Conservation (phyloP, 2,329 filamentous ascomycete genomes). For the Lizonia empirigonia region DNA sequence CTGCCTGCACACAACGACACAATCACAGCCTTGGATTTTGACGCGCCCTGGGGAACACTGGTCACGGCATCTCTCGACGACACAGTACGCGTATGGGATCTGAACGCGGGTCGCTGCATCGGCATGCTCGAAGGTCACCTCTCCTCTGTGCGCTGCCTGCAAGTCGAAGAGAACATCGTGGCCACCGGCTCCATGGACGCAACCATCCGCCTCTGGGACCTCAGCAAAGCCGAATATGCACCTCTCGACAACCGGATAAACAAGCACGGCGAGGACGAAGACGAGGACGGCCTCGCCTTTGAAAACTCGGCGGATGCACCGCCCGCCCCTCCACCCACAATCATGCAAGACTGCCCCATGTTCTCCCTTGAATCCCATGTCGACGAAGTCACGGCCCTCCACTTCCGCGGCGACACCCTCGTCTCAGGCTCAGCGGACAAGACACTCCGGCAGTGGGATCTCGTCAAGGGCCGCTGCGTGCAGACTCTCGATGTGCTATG, state of each 20-base stretch:
- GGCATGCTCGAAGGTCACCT: constrained; percentile 92
- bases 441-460: constrained; percentile 95
- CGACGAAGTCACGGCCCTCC: constrained; percentile 89
- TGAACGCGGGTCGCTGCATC: constrained; percentile 91
- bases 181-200: constrained; percentile 95
- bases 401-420: constrained; percentile 86
- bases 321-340: constrained; percentile 69
- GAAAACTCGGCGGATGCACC: constrained; percentile 75
- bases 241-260: constrained; percentile 64
- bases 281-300: constrained; percentile 68
- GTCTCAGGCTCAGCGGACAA: constrained; percentile 98
- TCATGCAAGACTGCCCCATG: constrained; percentile 88
- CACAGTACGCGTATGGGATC: constrained; percentile 92
- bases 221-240: constrained; percentile 85
- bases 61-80: constrained; percentile 92
- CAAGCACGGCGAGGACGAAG: constrained; percentile 48
- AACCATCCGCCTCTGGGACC: constrained; percentile 91
- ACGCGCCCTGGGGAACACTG: constrained; percentile 95
- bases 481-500: constrained; percentile 98
- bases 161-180: constrained; percentile 94
- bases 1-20: constrained; percentile 86
- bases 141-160: constrained; percentile 87
- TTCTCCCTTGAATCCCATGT: constrained; percentile 89
- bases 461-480: constrained; percentile 95
- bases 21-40: constrained; percentile 92